Base-by-base conservation (phyloP, 768 basidiomycete species). In the Tylopilus sp. region DNA sequence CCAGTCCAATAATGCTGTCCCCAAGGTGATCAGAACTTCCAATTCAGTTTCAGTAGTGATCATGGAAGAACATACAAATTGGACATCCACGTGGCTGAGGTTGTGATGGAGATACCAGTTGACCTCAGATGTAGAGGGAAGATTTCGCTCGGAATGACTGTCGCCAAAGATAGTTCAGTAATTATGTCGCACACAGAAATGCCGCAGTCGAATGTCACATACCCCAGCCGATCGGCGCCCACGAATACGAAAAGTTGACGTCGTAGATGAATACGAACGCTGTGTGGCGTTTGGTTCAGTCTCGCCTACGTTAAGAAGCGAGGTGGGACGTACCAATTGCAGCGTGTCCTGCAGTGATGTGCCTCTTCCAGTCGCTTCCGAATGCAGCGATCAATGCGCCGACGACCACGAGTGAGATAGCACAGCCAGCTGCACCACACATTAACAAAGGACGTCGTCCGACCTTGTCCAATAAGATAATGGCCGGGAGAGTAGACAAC, bases 121-220 rank as follows among this genome's bases (percentile, higher is more conserved):
- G 72, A 69, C 25, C 73, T 60, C 13, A 73, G 65, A 40, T 73
- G 71, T 33, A 75, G 51, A n/a, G 73, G 73, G 40, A 75, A 75
- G 30, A 75, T 62, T 53, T 75, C 73, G 25, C 67, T 69, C 12
- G 74, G 73, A 41, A 75, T 63, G 11, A 75, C 69, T 66, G 56
- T 68, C 57, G 56, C 51, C 23, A 54, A 58, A 9, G 59, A 36
- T 11, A 36, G 25, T 26, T 6, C 1, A 8, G 47, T 41, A 52
- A 61, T 25, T 20, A 6, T 45, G 33, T 40, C 36, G 33, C 10
- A 17, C 15, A 36, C 0, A 2, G 35, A 40, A 30, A 11, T n/a
- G 9, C 9, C n/a, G 53, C 52, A 47, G 9, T 8, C 28, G 35
- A 40, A 15, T 31, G 43, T 22, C 44, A 12, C 55, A 8, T 53